phyloP scores from a whole-genome alignment of 164 flowering plant species.

The Cinnamomum chago region DNA sequence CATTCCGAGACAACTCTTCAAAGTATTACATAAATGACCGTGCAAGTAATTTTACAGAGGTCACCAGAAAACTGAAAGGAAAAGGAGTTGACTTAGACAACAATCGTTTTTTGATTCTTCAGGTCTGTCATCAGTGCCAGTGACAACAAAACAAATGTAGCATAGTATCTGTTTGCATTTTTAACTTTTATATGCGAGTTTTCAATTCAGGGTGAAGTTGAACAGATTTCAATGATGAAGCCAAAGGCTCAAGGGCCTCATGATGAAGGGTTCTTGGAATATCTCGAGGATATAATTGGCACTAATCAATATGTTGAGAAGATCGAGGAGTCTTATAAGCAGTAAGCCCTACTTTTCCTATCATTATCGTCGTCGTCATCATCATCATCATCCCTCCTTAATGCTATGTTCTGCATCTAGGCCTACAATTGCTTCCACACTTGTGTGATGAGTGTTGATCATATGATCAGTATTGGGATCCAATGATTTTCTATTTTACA shows the following conservation, averaged over 20 bases:
- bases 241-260: constrained; percentile 97
- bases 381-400: too few species aligned
- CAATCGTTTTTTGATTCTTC: constrained; percentile 93
- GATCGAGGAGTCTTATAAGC: constrained; percentile 73
- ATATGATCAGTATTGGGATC: too few species aligned
- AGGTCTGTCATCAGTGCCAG: constrained; percentile 39
- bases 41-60: constrained; percentile 83
- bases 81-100: constrained; percentile 97
- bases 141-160: too few species aligned
- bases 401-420: too few species aligned
- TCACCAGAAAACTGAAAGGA: constrained; percentile 78
- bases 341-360: constrained; percentile 45
- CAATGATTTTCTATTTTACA: too few species aligned
- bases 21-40: constrained; percentile 82
- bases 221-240: constrained; percentile 97
- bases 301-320: constrained; percentile 90
- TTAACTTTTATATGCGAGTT: neutral
- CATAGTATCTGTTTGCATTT: neutral
- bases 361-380: too few species aligned
- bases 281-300: constrained; percentile 96
- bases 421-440: too few species aligned
- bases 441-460: too few species aligned
- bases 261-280: constrained; percentile 97
- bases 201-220: constrained; percentile 83
- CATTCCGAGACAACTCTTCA: constrained; percentile 88